These are phyloP conservation scores for Ogataea siamensis DNA, from an alignment of 805 yeast genomes.

Conservation along the genomic window DNA sequence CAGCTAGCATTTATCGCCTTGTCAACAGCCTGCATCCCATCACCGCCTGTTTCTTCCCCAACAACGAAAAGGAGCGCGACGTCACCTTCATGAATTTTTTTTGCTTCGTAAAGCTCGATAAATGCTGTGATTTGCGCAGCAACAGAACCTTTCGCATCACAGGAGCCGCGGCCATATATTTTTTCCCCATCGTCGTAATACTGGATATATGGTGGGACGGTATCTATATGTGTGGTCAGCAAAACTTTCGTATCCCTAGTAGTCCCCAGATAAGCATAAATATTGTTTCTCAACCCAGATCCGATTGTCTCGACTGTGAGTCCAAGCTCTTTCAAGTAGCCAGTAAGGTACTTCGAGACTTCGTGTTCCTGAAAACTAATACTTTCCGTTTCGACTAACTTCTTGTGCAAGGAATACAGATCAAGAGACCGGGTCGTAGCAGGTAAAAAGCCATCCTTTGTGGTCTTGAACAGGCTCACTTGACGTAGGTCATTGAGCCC, in stretches of 20 bases:
- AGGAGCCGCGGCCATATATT: conserved; percentile 65
- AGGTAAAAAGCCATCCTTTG: not conserved
- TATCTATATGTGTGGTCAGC: conserved; percentile 66
- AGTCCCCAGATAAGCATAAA: conserved; percentile 55
- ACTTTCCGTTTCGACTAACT: conserved; percentile 36
- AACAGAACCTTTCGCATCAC: conserved; percentile 71
- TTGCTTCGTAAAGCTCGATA: conserved; percentile 41
- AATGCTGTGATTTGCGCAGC: conserved; percentile 60
- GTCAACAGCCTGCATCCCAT: conserved; percentile 54
- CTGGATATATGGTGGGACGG: conserved; percentile 65
- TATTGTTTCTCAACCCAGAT: conserved; percentile 41
- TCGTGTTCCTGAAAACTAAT: conserved; percentile 35
- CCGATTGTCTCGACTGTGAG: conserved; percentile 52
- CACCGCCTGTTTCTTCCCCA: conserved; percentile 69
- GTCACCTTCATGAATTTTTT: conserved; percentile 49
- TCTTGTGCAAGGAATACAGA: conserved; percentile 34
- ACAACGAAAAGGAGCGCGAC: conserved; percentile 59
- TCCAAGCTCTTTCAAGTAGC: conserved; percentile 41
- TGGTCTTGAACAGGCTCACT: not conserved
- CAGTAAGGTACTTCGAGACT: conserved; percentile 40
- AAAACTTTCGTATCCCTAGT: conserved; percentile 46
- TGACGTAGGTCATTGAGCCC: conserved; percentile 1
- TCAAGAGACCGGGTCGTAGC: not conserved
- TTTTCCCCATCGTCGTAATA: conserved; percentile 46
- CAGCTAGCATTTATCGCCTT: conserved; percentile 43